phyloP scores from a whole-genome alignment of 148 eudicot species.

The Nyssa sinensis region DNA sequence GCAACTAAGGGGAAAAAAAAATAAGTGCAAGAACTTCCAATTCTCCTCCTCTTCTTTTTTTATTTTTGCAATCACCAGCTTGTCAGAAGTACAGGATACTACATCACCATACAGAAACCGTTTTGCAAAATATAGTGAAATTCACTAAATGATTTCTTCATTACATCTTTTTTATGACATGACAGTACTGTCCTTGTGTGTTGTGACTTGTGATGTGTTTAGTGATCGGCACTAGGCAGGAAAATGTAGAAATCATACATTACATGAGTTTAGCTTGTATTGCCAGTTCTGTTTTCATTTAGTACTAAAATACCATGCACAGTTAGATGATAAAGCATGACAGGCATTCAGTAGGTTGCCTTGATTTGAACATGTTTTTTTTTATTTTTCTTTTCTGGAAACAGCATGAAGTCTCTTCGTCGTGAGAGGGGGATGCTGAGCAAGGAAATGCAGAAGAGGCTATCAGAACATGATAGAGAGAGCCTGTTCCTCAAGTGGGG shows the following conservation, averaged over 20 bases:
- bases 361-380: background rate
- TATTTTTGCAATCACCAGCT: background rate
- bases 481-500: constrained; percentile 74
- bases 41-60: background rate
- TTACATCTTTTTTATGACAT: too few relatives aligned
- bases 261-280: background rate
- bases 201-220: background rate
- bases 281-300: background rate
- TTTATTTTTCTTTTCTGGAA: background rate
- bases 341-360: background rate
- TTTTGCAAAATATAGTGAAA: background rate
- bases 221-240: background rate
- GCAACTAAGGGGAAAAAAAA: too few relatives aligned
- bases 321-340: background rate
- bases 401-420: constrained; percentile 63
- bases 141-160: too few relatives aligned
- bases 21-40: too few relatives aligned
- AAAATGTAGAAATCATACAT: background rate
- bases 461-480: constrained; percentile 57
- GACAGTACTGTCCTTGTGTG: background rate
- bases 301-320: background rate
- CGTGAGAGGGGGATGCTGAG: constrained; percentile 74
- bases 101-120: too few relatives aligned
- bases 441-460: constrained; percentile 67
- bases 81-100: too few relatives aligned